These are phyloP conservation scores for Rhodotorula sp. DNA, from an alignment of 1,284 basidiomycete species.

Conservation along the genomic window DNA sequence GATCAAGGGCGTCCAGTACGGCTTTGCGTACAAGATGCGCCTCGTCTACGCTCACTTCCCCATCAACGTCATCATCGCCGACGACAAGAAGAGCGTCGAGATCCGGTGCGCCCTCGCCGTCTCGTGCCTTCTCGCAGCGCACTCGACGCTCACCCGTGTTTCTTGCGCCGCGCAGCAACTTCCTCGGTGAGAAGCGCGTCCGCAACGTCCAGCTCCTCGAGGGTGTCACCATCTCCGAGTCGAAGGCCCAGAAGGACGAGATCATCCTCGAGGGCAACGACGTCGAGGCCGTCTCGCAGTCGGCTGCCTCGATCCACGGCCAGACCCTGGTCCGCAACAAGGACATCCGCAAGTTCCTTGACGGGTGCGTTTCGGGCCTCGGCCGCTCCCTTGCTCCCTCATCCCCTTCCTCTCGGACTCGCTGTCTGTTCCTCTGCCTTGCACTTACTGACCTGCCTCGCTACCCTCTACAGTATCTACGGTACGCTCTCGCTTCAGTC, in stretches of 20 bases:
- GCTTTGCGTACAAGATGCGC: conserved; percentile 99
- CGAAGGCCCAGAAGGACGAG: conserved; percentile 95
- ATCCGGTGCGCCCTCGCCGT: conserved; percentile 90
- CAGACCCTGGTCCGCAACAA: conserved; percentile 94
- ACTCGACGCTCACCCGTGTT: no score
- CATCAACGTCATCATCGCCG: conserved; percentile 97
- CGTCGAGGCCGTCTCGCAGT: conserved; percentile 92
- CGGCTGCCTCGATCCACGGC: conserved; percentile 93
- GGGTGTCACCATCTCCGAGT: conserved; percentile 84
- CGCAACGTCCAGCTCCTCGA: conserved; percentile 89
- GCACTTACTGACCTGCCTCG: no score
- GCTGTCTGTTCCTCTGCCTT: not conserved
- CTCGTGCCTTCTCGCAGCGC: no score
- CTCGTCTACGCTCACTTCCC: conserved; percentile 99
- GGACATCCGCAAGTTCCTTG: conserved; percentile 62
- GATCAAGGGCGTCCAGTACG: conserved; percentile 96
- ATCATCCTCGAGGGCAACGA: conserved; percentile 91
- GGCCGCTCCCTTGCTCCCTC: not conserved
- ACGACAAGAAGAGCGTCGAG: conserved; percentile 74
- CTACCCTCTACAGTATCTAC: no score
- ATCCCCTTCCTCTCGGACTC: not conserved
- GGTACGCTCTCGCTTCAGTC: no score
- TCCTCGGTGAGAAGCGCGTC: conserved; percentile 64
- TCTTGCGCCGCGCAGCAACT: conserved; percentile 11
- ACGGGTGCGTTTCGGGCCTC: conserved; percentile 22